Conservation (phyloP, 768 basidiomycete genomes). For the Cystobasidium tubakii region DNA sequence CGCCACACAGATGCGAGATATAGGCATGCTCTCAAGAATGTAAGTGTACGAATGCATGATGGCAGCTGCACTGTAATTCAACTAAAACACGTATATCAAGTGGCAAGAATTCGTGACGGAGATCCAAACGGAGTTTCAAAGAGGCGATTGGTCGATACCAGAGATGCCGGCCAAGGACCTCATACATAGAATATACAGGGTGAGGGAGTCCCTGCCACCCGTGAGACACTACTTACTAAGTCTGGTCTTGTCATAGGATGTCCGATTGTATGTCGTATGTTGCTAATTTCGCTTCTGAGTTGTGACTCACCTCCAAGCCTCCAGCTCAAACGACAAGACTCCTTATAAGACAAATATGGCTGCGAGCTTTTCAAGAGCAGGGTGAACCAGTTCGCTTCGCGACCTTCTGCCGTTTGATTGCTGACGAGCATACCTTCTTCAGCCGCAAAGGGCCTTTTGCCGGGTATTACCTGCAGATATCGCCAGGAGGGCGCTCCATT, state of each 20-base stretch:
- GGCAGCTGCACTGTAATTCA: not conserved
- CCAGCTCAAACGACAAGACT: constrained; percentile 53
- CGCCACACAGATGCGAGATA: constrained; percentile 31
- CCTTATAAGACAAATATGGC: constrained; percentile 82
- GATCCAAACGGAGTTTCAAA: constrained; percentile 53
- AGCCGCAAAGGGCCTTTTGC: constrained; percentile 43
- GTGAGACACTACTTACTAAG: constrained; percentile 62
- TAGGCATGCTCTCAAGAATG: constrained; percentile 20
- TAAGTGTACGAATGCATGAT: not conserved
- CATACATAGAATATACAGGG: constrained; percentile 85
- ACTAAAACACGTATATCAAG: not conserved
- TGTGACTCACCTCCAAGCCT: not conserved
- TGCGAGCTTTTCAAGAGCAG: constrained; percentile 79
- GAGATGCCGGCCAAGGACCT: constrained; percentile 84
- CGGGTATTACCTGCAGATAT: constrained; percentile 43
- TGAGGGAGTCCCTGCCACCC: constrained; percentile 67
- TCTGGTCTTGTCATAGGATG: not conserved
- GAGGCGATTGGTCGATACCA: constrained; percentile 76
- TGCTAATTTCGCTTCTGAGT: not conserved
- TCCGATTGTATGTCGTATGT: constrained; percentile 11
- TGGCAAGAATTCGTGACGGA: constrained; percentile 25
- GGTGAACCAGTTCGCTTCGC: no score
- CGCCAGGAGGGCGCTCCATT: constrained; percentile 47
- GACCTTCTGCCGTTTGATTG: not conserved
- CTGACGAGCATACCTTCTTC: not conserved